These are phyloP conservation scores for Raddia distichophylla DNA, from an alignment of 176 grass and related monocot genomes.

Conservation along the genomic window DNA sequence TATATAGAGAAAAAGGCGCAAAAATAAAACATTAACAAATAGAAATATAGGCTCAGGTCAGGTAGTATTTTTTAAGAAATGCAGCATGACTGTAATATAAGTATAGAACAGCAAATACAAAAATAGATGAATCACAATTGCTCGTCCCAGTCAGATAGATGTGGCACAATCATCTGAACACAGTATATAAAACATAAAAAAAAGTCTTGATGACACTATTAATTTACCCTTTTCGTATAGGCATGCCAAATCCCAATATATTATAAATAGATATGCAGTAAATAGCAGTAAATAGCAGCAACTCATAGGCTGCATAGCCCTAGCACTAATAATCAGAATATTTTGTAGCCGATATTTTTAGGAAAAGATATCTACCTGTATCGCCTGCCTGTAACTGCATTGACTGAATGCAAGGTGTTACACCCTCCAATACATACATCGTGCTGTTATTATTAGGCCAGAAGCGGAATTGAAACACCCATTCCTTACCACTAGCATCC, in stretches of 20 bases:
- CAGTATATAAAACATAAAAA: slow-evolving; percentile 8
- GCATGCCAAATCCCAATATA: background rate
- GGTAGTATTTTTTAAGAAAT: slow-evolving; percentile 20
- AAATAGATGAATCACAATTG: slow-evolving; percentile 14
- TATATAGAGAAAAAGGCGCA: slow-evolving; percentile 9
- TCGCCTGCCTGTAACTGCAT: slow-evolving; percentile 99
- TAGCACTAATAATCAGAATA: background rate
- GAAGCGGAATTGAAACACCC: slow-evolving; percentile 97
- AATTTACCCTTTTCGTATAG: background rate
- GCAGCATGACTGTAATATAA: slow-evolving; percentile 4
- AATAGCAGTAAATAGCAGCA: background rate
- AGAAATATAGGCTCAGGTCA: slow-evolving; percentile 5
- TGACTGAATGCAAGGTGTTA: slow-evolving; percentile 95
- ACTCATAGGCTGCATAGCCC: background rate
- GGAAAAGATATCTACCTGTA: slow-evolving; percentile 63
- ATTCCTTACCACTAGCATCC: slow-evolving; percentile 95
- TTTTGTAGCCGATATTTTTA: slow-evolving; percentile 24
- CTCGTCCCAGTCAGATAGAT: background rate
- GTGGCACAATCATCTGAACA: slow-evolving; percentile 4
- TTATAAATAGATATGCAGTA: slow-evolving; percentile 1
- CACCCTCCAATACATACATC: slow-evolving; percentile 99
- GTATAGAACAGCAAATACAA: slow-evolving; percentile 16
- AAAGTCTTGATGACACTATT: background rate
- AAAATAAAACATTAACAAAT: background rate
- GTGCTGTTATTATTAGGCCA: slow-evolving; percentile 99